Evolutionary conservation across 78 protist genomes (phyloP), one percentile per base, ranked within the genome.

Genomic region (Dictyostelium capitatum): DNA sequence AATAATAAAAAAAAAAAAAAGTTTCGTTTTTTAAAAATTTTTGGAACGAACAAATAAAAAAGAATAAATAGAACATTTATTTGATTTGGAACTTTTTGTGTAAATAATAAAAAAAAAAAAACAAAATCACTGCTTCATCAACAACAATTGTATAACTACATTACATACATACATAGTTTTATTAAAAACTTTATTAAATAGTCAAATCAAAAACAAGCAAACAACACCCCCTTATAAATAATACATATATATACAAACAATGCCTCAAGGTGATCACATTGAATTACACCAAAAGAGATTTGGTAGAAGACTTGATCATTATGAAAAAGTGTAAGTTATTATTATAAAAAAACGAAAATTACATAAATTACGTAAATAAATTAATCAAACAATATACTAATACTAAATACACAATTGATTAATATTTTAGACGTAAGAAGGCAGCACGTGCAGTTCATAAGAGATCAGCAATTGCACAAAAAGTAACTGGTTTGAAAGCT

Each of bases 251-350:
- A 50, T 14, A 37, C 43, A 50, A 79, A 7, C 50, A 23, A 80
- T 80, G 91, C 74, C 91, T 84, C 91, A 84, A 57, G 91, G 91
- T 28, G 99, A 99, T 43, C 92, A 98, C 79, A 98, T 98, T 51
- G 99, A 98, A 96, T 90, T 95, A 57, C 96, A 83, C n/a, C 92
- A 48, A 89, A 99, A 98, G 98, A 98, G 99, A 54, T 91, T 97
- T 57, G 99, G 99, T 9, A 56, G 83, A 23, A 96, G 99, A 10
- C 30, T 98, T 12, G 99, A 99, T 89, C 96, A 97, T 75, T 89
- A 57, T 17, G 99, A 99, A 95, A 75, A 97, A 17, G 19, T 65
- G 99, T 97, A 83, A 10, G 96, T 84, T 30, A 37, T 37, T 25
- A 79, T 30, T 37, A 5, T 6, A 11, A 32, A 17, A 4, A 53